These are phyloP conservation scores for Leishmania major DNA, from an alignment of 208 protist species.

Conservation along the genomic window DNA sequence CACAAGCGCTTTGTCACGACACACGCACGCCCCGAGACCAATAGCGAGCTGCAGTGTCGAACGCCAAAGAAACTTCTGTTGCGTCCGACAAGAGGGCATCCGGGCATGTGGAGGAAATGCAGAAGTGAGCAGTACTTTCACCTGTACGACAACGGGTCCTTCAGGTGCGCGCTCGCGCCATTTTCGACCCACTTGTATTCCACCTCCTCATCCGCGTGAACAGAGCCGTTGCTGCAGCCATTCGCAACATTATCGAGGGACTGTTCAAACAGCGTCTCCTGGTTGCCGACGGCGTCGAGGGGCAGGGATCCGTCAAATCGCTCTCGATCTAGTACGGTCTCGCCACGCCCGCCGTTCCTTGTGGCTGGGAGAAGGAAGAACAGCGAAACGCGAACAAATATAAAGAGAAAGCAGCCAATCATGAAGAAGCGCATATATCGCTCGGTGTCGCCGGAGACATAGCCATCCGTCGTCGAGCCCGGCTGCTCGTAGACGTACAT, in stretches of 20 bases:
- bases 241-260: neutral
- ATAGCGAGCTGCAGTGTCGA: too few species aligned
- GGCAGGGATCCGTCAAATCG: neutral
- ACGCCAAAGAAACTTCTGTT: neutral
- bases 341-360: neutral
- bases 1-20: neutral
- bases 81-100: neutral
- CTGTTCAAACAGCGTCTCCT: neutral
- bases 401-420: constrained; percentile 57
- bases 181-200: constrained; percentile 22
- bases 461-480: constrained; percentile 75
- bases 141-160: constrained; percentile 23
- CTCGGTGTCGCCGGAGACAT: constrained; percentile 61
- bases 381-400: constrained; percentile 56
- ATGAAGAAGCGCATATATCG: constrained; percentile 56
- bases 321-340: neutral
- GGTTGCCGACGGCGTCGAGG: neutral
- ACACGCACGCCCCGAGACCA: neutral
- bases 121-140: neutral
- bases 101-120: neutral
- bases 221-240: constrained; percentile 7
- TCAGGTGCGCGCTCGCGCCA: constrained; percentile 4
- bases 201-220: constrained; percentile 33
- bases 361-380: constrained; percentile 26
- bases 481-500: constrained; percentile 87